Conservation (phyloP, 306 rosid species). For the Quercus suber region DNA sequence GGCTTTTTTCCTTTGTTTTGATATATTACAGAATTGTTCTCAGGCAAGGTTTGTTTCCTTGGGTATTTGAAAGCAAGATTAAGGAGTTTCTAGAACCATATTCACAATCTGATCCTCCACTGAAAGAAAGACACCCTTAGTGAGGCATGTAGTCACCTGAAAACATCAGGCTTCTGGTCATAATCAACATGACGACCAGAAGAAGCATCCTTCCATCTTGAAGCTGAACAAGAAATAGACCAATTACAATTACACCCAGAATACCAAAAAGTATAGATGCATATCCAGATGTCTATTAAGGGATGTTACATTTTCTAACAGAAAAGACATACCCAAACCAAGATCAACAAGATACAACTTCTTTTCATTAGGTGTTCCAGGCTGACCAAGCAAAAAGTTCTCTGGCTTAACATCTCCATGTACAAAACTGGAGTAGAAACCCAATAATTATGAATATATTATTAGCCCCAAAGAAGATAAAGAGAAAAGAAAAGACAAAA, state of each 20-base stretch:
- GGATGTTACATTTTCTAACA: not conserved
- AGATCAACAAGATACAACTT: conserved; percentile 89
- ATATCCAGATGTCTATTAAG: conserved; percentile 1
- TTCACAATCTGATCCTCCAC: conserved; percentile 2
- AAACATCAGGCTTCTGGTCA: conserved; percentile 93
- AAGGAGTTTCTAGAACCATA: not conserved
- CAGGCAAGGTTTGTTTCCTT: not conserved
- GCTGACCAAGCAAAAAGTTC: conserved; percentile 90
- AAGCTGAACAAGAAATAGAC: conserved; percentile 50
- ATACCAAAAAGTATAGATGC: not conserved
- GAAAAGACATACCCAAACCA: conserved; percentile 65
- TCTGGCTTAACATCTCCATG: conserved; percentile 98
- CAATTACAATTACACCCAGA: not conserved
- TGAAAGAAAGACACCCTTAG: not conserved
- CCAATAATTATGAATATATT: not conserved
- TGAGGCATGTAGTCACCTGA: conserved; percentile 50
- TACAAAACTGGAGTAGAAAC: conserved; percentile 50
- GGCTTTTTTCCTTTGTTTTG: not conserved
- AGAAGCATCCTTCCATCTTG: conserved; percentile 80
- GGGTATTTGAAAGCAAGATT: not conserved
- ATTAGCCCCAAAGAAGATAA: not conserved
- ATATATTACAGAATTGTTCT: not conserved
- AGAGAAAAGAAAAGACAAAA: not conserved
- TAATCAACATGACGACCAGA: conserved; percentile 88
- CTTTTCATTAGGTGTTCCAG: conserved; percentile 87